Percentiles rank a stretch among this genome's conserved stretches.
Conservation (phyloP, 768 basidiomycete genomes). For the Suillus subalutaceus region DNA sequence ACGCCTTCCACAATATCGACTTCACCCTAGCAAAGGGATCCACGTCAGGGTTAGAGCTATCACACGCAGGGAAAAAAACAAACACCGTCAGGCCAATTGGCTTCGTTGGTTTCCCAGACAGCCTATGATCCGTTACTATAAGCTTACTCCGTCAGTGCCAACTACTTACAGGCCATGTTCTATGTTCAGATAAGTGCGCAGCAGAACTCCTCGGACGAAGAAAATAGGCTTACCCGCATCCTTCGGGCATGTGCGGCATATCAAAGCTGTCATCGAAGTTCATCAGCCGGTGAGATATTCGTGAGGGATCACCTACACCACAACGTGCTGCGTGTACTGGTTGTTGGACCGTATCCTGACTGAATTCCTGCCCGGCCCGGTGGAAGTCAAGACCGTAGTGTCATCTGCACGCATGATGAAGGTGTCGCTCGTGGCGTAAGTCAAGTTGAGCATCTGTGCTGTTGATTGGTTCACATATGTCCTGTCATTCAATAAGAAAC, state of each 20-base stretch:
- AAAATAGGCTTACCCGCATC: constrained; percentile 32
- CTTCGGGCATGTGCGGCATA: constrained; percentile 39
- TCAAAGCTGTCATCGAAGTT: constrained; percentile 29
- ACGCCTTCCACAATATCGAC: constrained; percentile 43
- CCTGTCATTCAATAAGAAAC: constrained; percentile 16
- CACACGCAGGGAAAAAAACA: neutral
- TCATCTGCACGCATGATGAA: constrained; percentile 43
- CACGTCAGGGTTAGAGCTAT: neutral
- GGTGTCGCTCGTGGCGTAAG: constrained; percentile 27
- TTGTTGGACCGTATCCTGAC: constrained; percentile 36
- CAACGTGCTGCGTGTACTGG: constrained; percentile 37
- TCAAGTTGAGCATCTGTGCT: constrained; percentile 31
- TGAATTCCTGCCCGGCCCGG: constrained; percentile 38
- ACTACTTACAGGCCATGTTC: constrained; percentile 40
- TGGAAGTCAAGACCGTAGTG: constrained; percentile 30
- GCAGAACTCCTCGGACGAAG: neutral
- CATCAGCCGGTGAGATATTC: neutral
- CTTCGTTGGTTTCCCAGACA: constrained; percentile 29
- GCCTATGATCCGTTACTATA: constrained; percentile 20
- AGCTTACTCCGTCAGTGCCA: neutral
- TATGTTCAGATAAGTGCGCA: constrained; percentile 14
- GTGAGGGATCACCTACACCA: constrained; percentile 26
- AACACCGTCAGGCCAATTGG: constrained; percentile 32
- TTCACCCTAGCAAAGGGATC: constrained; percentile 25
- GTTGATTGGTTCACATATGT: constrained; percentile 37